These are phyloP conservation scores for Lasiodiplodia citricola DNA, from an alignment of 2,329 filamentous ascomycete genomes.

Conservation along the genomic window DNA sequence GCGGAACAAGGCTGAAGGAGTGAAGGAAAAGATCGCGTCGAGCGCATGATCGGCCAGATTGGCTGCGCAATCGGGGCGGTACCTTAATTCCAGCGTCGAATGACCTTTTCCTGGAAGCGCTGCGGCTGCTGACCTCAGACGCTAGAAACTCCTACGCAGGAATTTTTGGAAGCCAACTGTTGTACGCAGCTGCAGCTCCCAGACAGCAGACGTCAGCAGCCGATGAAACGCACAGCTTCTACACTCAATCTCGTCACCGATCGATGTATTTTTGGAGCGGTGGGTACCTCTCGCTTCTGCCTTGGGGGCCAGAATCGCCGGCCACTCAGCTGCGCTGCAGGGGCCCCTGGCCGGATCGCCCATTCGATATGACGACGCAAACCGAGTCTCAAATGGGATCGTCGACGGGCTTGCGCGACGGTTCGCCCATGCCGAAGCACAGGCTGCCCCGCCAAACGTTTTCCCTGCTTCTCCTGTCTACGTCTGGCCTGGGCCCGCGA, in stretches of 20 bases:
- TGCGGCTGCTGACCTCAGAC: conserved; percentile 23
- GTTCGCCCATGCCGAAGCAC: conserved; percentile 7
- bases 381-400: background rate
- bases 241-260: conserved; percentile 12
- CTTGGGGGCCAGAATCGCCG: background rate
- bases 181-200: conserved; percentile 1
- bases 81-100: conserved; percentile 21
- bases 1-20: conserved; percentile 23
- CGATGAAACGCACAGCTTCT: conserved; percentile 5
- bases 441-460: conserved; percentile 12
- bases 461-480: conserved; percentile 5
- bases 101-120: conserved; percentile 23
- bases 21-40: conserved; percentile 4
- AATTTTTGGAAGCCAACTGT: conserved; percentile 17
- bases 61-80: conserved; percentile 20
- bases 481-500: background rate
- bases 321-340: conserved; percentile 10
- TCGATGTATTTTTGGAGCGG: conserved; percentile 24
- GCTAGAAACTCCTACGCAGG: conserved; percentile 6
- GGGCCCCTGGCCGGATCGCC: conserved; percentile 6
- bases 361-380: conserved; percentile 13
- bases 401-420: conserved; percentile 9
- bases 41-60: conserved; percentile 9
- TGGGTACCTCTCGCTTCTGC: conserved; percentile 24
- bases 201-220: background rate